Conservation (phyloP, 140 eudicot species). For the Cichorium intybus region DNA sequence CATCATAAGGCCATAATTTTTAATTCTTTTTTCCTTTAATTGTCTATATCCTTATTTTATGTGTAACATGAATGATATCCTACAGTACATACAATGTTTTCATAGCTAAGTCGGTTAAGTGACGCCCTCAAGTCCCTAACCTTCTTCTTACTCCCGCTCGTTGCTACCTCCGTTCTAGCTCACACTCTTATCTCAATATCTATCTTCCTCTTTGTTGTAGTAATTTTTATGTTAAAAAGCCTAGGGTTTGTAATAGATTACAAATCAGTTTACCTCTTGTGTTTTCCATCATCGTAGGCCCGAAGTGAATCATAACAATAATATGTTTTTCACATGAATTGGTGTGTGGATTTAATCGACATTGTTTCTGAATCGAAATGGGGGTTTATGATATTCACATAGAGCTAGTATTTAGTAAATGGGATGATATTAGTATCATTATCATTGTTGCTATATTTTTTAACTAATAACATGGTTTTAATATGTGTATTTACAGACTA, state of each 20-base stretch:
- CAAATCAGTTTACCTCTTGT: not conserved
- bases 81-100: slow-evolving; percentile 49
- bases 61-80: slow-evolving; percentile 46
- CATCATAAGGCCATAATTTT: slow-evolving; percentile 3
- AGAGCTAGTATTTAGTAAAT: slow-evolving; percentile 19
- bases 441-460: not conserved
- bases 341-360: slow-evolving; percentile 22
- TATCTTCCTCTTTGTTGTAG: not conserved
- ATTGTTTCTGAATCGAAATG: slow-evolving; percentile 26
- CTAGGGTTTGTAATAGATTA: slow-evolving; percentile 8
- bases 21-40: slow-evolving; percentile 21
- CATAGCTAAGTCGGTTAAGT: slow-evolving; percentile 54
- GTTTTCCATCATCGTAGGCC: not conserved
- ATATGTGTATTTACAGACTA: not conserved
- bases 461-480: not conserved
- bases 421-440: slow-evolving; percentile 33
- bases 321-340: slow-evolving; percentile 17
- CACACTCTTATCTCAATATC: not conserved
- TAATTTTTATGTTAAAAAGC: not conserved
- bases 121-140: slow-evolving; percentile 41
- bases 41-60: slow-evolving; percentile 29
- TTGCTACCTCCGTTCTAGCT: slow-evolving; percentile 32
- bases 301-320: not conserved
- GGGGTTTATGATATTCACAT: slow-evolving; percentile 15
- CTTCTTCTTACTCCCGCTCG: slow-evolving; percentile 40